These are phyloP conservation scores for Exophiala alcalophila DNA, from an alignment of 2,329 filamentous ascomycete species.

Conservation along the genomic window DNA sequence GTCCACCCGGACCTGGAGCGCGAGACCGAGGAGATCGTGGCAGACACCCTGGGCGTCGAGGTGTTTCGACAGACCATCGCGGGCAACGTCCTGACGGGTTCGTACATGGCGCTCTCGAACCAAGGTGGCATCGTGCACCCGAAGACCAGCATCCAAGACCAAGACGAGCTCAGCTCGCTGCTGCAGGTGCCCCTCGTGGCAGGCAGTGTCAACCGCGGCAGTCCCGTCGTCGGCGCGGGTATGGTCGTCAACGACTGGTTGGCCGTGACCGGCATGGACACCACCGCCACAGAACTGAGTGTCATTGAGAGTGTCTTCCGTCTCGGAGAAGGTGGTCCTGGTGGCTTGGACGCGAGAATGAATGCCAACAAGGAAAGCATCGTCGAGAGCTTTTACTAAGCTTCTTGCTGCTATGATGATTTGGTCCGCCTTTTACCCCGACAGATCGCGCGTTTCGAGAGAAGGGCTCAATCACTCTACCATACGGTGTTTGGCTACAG, in stretches of 20 bases:
- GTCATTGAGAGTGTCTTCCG: conserved; percentile 96
- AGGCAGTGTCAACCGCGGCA: conserved; percentile 88
- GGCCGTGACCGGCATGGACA: conserved; percentile 88
- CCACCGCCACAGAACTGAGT: conserved; percentile 94
- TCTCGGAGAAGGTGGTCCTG: conserved; percentile 81
- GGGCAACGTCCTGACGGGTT: conserved; percentile 93
- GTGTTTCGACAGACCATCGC: conserved; percentile 79
- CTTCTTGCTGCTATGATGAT: too few species aligned
- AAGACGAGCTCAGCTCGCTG: conserved; percentile 91
- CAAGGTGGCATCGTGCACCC: conserved; percentile 95
- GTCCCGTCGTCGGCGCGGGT: conserved; percentile 89
- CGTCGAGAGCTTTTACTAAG: conserved; percentile 95
- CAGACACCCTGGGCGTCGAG: conserved; percentile 72
- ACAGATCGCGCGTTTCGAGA: too few species aligned
- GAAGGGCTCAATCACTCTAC: too few species aligned
- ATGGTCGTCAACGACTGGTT: conserved; percentile 99
- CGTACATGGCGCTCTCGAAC: conserved; percentile 95
- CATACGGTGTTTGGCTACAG: too few species aligned
- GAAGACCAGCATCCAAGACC: conserved; percentile 94
- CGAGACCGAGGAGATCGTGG: conserved; percentile 98
- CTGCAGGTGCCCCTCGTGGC: conserved; percentile 95
- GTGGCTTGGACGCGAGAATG: conserved; percentile 49
- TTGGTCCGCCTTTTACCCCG: too few species aligned
- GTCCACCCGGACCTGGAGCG: conserved; percentile 95
- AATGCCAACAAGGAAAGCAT: conserved; percentile 95